Percentiles rank a stretch among this genome's conserved stretches.
These are phyloP conservation scores for Boletales sp. DNA, from an alignment of 768 basidiomycete species.

Conservation along the genomic window DNA sequence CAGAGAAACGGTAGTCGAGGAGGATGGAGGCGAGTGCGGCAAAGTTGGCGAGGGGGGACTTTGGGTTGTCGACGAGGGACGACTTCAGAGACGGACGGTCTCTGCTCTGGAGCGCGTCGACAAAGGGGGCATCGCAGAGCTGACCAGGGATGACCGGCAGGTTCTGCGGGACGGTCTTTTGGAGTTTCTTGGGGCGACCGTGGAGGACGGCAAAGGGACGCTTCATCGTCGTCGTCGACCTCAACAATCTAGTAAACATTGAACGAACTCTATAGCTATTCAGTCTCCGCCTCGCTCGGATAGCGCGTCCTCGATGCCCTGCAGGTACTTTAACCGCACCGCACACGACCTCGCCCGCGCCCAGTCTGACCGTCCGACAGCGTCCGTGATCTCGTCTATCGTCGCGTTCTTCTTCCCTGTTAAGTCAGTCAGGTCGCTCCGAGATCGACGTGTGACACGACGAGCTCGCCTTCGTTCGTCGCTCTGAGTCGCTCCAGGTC, in stretches of 20 bases:
- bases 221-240: slow-evolving; percentile 4
- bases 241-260: no score
- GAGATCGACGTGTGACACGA: not conserved
- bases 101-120: slow-evolving; percentile 22
- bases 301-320: slow-evolving; percentile 48
- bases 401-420: slow-evolving; percentile 53
- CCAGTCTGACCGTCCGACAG: slow-evolving; percentile 57
- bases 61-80: slow-evolving; percentile 43
- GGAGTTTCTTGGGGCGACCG: not conserved
- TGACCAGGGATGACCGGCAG: slow-evolving; percentile 23
- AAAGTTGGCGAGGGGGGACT: slow-evolving; percentile 49
- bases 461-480: slow-evolving; percentile 46
- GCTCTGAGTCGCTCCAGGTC: slow-evolving; percentile 50
- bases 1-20: slow-evolving; percentile 13
- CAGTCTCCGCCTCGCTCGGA: no score
- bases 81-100: slow-evolving; percentile 23
- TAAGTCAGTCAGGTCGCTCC: not conserved
- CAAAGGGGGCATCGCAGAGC: slow-evolving; percentile 34
- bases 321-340: slow-evolving; percentile 71
- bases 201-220: slow-evolving; percentile 4
- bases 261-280: no score
- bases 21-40: slow-evolving; percentile 11
- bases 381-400: slow-evolving; percentile 41
- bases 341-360: slow-evolving; percentile 50
- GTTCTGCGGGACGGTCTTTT: slow-evolving; percentile 12